Percentiles rank a stretch among this genome's conserved stretches.
Conservation (phyloP, 352 stramenopile species). For the Phytophthora pistaciae region DNA sequence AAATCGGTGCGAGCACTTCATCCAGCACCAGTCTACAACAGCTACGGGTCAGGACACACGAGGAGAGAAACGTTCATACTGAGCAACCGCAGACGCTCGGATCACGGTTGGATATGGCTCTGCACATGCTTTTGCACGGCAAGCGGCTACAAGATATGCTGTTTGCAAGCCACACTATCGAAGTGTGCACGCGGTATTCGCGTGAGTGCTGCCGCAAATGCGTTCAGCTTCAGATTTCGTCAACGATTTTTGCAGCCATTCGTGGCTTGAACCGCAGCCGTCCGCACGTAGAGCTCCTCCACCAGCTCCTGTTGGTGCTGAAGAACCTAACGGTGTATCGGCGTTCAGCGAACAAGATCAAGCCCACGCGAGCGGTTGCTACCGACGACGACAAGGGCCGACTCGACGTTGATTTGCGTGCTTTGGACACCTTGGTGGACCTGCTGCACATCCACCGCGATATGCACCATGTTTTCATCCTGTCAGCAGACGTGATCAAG, state of each 20-base stretch:
- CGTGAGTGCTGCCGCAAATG: conserved; percentile 92
- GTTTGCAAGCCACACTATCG: conserved; percentile 92
- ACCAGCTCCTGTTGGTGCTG: conserved; percentile 84
- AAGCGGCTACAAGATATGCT: conserved; percentile 94
- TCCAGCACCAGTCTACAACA: conserved; percentile 14
- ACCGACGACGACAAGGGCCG: conserved; percentile 48
- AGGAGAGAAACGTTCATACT: conserved; percentile 19
- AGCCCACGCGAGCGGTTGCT: conserved; percentile 18
- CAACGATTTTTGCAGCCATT: conserved; percentile 94
- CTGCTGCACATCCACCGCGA: conserved; percentile 96
- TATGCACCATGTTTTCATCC: conserved; percentile 85
- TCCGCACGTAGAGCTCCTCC: conserved; percentile 95
- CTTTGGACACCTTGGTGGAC: conserved; percentile 92
- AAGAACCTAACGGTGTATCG: conserved; percentile 90
- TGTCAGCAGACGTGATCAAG: conserved; percentile 67
- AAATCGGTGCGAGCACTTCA: neutral
- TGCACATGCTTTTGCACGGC: conserved; percentile 79
- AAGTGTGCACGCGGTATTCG: conserved; percentile 93
- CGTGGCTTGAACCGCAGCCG: conserved; percentile 95
- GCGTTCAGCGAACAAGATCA: conserved; percentile 52
- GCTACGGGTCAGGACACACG: conserved; percentile 28
- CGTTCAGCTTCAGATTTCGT: conserved; percentile 82
- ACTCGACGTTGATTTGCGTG: conserved; percentile 61
- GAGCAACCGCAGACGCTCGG: conserved; percentile 66
- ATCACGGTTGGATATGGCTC: conserved; percentile 68